Percentiles rank a stretch among this genome's conserved stretches.
These are phyloP conservation scores for Yamadazyma triangularis DNA, from an alignment of 1,139 yeast genomes.

Conservation along the genomic window DNA sequence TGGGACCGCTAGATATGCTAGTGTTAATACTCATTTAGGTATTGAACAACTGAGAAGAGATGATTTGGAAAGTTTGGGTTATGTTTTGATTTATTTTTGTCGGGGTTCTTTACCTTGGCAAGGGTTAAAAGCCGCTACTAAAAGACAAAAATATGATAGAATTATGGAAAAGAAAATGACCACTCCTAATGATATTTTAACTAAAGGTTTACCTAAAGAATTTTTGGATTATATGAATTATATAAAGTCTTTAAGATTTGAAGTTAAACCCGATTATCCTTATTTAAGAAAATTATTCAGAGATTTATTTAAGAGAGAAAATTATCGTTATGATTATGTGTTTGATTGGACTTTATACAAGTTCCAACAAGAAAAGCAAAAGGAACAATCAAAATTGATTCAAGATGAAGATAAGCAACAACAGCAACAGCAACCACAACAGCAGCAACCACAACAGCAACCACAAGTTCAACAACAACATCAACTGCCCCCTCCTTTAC, in stretches of 20 bases:
- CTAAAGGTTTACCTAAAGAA: constrained; percentile 89
- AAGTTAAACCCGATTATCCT: constrained; percentile 93
- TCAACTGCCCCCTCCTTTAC: constrained; percentile 3
- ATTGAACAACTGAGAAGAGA: constrained; percentile 96
- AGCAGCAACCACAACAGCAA: constrained; percentile 6
- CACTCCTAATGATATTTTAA: constrained; percentile 82
- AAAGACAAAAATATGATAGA: constrained; percentile 94
- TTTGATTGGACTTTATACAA: constrained; percentile 96
- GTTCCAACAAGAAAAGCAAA: constrained; percentile 63
- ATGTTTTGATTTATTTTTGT: constrained; percentile 90
- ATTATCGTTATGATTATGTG: constrained; percentile 88
- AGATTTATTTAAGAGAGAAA: constrained; percentile 83
- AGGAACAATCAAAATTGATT: constrained; percentile 36
- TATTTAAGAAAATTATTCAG: constrained; percentile 86
- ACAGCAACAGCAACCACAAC: constrained; percentile 11
- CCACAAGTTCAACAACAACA: constrained; percentile 12
- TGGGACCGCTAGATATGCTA: constrained; percentile 96
- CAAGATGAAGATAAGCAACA: constrained; percentile 16
- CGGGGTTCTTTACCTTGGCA: constrained; percentile 98
- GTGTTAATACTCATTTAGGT: constrained; percentile 93
- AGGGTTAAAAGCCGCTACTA: constrained; percentile 94
- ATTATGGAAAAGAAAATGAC: constrained; percentile 96
- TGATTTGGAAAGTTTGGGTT: constrained; percentile 93
- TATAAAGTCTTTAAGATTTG: constrained; percentile 86
- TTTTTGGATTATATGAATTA: constrained; percentile 86